phyloP scores from a whole-genome alignment of 805 yeast species.

The Hanseniaspora mollemarum region DNA sequence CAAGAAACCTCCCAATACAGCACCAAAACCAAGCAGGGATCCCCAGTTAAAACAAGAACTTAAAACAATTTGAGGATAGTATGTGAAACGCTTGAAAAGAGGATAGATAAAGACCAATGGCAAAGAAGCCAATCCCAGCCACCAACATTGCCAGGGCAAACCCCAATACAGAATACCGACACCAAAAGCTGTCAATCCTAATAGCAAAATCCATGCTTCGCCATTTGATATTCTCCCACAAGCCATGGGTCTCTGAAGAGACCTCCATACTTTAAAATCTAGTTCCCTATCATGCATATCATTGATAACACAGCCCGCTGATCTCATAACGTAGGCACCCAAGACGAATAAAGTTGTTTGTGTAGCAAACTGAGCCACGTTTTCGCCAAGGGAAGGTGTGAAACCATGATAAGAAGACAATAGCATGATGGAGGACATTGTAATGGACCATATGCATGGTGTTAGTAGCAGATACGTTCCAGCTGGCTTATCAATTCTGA shows the following conservation, averaged over 20 bases:
- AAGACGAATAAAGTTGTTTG: constrained; percentile 46
- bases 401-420: constrained; percentile 29
- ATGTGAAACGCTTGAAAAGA: constrained; percentile 83
- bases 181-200: constrained; percentile 65
- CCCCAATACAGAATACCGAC: constrained; percentile 50
- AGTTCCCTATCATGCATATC: constrained; percentile 76
- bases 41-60: constrained; percentile 91
- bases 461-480: constrained; percentile 75
- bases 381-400: neutral
- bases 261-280: constrained; percentile 77
- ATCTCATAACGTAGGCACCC: constrained; percentile 87
- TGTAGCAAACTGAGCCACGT: neutral
- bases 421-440: constrained; percentile 75
- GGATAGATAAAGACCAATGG: constrained; percentile 81
- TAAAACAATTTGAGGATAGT: constrained; percentile 81
- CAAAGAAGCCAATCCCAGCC: constrained; percentile 69
- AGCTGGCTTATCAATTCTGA: constrained; percentile 91
- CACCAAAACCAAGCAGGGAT: constrained; percentile 85
- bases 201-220: constrained; percentile 61
- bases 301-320: constrained; percentile 94
- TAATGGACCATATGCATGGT: constrained; percentile 87
- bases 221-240: constrained; percentile 63
- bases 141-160: constrained; percentile 71
- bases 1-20: constrained; percentile 37
- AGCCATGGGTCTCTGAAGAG: constrained; percentile 86